Percentiles rank a stretch among this genome's conserved stretches.
Conservation (phyloP, 768 basidiomycete species). For the Mycena leptocephala region DNA sequence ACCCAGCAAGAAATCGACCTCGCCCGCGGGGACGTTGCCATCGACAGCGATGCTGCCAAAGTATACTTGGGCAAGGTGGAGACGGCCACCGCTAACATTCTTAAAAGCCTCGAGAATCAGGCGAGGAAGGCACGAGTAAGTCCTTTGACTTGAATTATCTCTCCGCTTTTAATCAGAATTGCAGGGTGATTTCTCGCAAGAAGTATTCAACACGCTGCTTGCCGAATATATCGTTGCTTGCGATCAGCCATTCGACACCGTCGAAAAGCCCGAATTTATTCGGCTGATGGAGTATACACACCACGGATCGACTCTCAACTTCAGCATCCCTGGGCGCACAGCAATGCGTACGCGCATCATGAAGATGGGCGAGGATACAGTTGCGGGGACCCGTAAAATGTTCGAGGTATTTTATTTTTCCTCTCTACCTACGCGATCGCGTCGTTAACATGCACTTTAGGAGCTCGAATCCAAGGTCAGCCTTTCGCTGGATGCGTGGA, state of each 20-base stretch:
- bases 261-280: not conserved
- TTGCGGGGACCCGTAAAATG: constrained; percentile 1
- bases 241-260: not conserved
- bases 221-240: not conserved
- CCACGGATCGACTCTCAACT: not conserved
- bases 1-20: not conserved
- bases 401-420: not conserved
- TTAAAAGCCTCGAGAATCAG: not conserved
- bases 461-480: not conserved
- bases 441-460: not conserved
- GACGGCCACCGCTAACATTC: not conserved
- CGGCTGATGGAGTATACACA: not conserved
- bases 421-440: too few relatives aligned
- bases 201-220: not conserved
- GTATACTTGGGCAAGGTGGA: not conserved
- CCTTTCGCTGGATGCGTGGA: not conserved
- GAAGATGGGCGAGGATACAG: constrained; percentile 31
- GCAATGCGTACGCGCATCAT: constrained; percentile 14
- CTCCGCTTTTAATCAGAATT: not conserved
- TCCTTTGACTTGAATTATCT: not conserved
- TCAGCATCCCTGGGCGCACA: constrained; percentile 8
- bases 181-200: not conserved
- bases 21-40: not conserved
- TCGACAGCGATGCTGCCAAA: not conserved
- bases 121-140: not conserved